Evolutionary conservation across 2,329 filamentous ascomycete genomes (phyloP).

Genomic region (Ilyonectria mors-panacis): DNA sequence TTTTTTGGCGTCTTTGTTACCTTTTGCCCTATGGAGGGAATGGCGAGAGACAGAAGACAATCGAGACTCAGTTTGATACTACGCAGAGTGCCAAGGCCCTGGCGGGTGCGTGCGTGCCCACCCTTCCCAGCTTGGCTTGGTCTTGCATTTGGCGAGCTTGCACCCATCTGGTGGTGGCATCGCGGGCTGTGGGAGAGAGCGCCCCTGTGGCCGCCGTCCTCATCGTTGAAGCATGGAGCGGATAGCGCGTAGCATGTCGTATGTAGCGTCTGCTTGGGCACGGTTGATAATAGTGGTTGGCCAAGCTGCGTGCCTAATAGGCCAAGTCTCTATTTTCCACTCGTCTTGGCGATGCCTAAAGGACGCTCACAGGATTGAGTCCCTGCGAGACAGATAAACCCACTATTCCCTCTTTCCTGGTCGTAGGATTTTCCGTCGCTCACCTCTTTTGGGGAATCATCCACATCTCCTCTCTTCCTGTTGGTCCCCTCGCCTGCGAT

Average conservation of each 20-base stretch:
- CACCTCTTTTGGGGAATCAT: neutral
- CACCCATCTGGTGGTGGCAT: neutral
- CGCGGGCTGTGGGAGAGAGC: neutral
- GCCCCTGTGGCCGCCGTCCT: neutral
- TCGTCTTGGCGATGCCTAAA: conserved; percentile 1
- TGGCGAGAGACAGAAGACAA: neutral
- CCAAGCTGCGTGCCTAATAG: neutral
- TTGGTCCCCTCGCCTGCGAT: neutral
- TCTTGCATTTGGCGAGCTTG: neutral
- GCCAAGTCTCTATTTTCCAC: neutral
- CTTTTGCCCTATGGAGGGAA: neutral
- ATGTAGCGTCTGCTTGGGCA: neutral
- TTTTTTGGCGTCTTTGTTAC: neutral
- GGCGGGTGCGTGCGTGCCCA: neutral
- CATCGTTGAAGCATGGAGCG: neutral
- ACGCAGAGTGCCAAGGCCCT: neutral
- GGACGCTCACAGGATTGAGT: neutral
- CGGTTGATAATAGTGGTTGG: neutral
- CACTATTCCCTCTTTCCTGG: neutral
- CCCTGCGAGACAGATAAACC: conserved; percentile 3
- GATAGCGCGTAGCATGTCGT: neutral
- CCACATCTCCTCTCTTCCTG: neutral
- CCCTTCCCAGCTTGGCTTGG: neutral
- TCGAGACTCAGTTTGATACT: neutral
- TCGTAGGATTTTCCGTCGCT: neutral